Base-by-base conservation (phyloP, 495 filamentous ascomycete genomes). In the Talaromyces wortmannii region DNA sequence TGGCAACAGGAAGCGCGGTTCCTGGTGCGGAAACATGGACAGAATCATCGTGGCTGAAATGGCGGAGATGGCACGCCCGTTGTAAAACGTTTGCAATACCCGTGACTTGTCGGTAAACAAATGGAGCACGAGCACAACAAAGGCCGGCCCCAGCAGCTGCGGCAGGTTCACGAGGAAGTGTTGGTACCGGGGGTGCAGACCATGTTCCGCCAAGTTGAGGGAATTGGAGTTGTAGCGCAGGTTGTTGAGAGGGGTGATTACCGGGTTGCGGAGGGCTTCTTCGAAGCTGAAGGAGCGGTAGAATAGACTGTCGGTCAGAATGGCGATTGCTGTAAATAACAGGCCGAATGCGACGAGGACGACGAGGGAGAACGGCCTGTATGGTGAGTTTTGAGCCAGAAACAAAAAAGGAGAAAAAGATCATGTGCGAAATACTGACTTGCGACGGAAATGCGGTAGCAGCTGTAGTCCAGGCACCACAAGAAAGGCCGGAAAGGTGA, bases 401-500 rank as follows among this genome's bases (percentile, higher is more conserved):
- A 40, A 8, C 44, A 13, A 45, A n/a, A n/a, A 53, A 51, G 29
- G 7, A 33, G 50, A 54, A 31, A 13, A 33, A 32, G 5, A 12
- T 56, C 31, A 53, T 40, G 42, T 10, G 36, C 23, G 23, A 47
- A 31, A 31, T 6, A 72, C 83, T 62, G 69, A 94, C 91, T 84
- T 91, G 67, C 83, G 83, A 68, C 79, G 65, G 65, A 95, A 92
- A 78, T 95, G 87, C 32, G 90, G 90, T 60, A 96, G 67, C 50
- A 97, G 78, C 62, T 85, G 83, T 60, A 95, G 73, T 10, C 83
- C 85, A 16, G 95, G 91, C 55, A 96, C 74, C 29, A 95, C 58
- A 50, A 97, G 67, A 57, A 92, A 98, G 12, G 92, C 92, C 52
- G 92, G 94, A 64, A 97, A 97, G 5, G 94, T 98, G 65, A 97